Conservation (phyloP, 2,329 filamentous ascomycete genomes). For the Pseudocercospora fijiensis region DNA sequence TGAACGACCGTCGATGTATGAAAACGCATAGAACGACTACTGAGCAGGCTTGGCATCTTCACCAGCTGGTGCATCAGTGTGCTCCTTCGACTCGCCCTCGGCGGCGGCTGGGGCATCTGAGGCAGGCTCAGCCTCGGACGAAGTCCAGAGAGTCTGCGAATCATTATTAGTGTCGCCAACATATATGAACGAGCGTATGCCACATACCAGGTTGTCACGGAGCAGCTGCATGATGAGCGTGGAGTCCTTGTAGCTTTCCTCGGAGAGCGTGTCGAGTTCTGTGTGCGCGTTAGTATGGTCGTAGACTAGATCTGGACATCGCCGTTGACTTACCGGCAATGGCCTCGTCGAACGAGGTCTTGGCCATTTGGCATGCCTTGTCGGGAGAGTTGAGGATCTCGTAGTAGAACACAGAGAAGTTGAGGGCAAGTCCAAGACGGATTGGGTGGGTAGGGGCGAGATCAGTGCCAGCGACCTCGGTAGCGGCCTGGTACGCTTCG, state of each 20-base stretch:
- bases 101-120: constrained; percentile 47
- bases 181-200: background rate
- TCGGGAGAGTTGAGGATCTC: constrained; percentile 98
- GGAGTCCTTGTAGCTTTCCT: constrained; percentile 99
- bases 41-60: constrained; percentile 50
- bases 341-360: constrained; percentile 93
- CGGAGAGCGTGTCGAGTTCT: constrained; percentile 95
- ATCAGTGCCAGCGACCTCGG: constrained; percentile 85
- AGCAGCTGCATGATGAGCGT: constrained; percentile 99
- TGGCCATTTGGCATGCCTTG: constrained; percentile 95
- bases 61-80: constrained; percentile 58
- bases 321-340: constrained; percentile 67
- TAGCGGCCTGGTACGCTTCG: constrained; percentile 94
- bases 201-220: constrained; percentile 82
- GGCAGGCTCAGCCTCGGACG: constrained; percentile 89
- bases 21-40: constrained; percentile 31
- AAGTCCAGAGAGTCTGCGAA: constrained; percentile 92
- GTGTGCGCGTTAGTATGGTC: constrained; percentile 20
- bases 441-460: constrained; percentile 90
- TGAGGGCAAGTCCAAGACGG: constrained; percentile 85
- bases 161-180: constrained; percentile 26
- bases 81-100: constrained; percentile 54
- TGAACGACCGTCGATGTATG: constrained; percentile 29
- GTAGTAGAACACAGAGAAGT: constrained; percentile 99
- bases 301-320: background rate